Evolutionary conservation across 2,329 filamentous ascomycete species (phyloP), one percentile per base, ranked within the genome.

Genomic region (Volutella citrinella): DNA sequence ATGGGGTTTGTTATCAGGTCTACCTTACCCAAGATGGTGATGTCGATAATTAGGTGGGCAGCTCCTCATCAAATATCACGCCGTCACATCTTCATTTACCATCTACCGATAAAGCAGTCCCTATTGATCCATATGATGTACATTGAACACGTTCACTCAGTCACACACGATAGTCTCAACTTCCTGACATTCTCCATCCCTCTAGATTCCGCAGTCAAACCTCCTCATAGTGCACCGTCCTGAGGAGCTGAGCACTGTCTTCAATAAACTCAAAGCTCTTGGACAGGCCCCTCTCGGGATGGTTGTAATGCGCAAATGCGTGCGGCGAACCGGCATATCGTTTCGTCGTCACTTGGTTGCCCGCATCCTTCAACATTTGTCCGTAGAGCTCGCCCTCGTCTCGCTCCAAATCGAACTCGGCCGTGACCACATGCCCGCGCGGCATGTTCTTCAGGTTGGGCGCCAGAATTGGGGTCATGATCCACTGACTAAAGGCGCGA

Each of bases 361-460:
- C 55, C 5, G 46, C 46, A 2, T 49, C 23, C 10, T 20, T 16
- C 7, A 60, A 27, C 13, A 56, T 24, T 1, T 37, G 10, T 5
- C 51, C 48, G 27, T 56, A 56, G 9, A 41, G 35, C 19, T 59
- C 54, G 5, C 57, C 57, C 30, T 63, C 55, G 38, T 63, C 60
- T n/a, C 60, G 46, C 31, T 58, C 42, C 6, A 58, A 33, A 31
- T 63, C 59, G 34, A 61, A 58, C 29, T 61, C 59, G 3, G 60
- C 59, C 2, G 58, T 61, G 21, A 63, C 35, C 8, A 63, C 51
- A 10, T 61, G 50, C 2, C 56, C 56, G 3, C 43, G 50, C 0
- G 57, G 51, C 9, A 62, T 30, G 7, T 44, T 34, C 4, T 35
- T 18, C 12, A 61, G 54, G 10, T 49, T 49, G 6, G 45, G 45